These are phyloP conservation scores for Orbilia javanica DNA, from an alignment of 2,329 filamentous ascomycete species.

Conservation along the genomic window DNA sequence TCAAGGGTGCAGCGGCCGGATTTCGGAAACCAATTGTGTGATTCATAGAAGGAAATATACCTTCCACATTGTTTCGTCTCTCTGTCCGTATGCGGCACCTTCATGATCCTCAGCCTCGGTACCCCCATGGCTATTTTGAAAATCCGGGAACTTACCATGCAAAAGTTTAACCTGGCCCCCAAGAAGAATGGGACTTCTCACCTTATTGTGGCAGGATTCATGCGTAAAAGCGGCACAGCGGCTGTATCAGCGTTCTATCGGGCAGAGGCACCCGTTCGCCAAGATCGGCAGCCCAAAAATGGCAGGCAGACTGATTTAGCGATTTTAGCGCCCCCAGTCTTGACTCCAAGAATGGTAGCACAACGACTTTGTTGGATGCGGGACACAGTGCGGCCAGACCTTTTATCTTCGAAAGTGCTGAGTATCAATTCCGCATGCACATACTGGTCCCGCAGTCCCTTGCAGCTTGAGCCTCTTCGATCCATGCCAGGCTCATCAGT, in stretches of 20 bases:
- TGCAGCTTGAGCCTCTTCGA: neutral
- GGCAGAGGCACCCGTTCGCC: neutral
- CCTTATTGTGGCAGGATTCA: neutral
- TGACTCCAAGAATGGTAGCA: neutral
- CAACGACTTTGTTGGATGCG: neutral
- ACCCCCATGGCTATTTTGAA: neutral
- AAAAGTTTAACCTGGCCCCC: neutral
- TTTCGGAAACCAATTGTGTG: neutral
- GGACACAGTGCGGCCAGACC: neutral
- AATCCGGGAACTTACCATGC: neutral
- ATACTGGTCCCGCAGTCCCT: neutral
- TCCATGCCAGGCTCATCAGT: neutral
- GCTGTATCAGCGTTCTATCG: neutral
- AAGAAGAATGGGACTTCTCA: neutral
- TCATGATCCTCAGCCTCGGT: too few species aligned
- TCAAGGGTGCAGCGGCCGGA: neutral
- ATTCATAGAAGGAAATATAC: neutral
- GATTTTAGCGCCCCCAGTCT: slow-evolving; percentile 1
- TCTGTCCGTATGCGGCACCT: neutral
- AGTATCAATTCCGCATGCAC: neutral
- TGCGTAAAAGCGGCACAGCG: slow-evolving; percentile 4
- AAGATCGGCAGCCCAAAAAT: neutral
- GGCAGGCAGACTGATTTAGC: neutral
- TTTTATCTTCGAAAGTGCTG: neutral
- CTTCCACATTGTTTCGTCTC: neutral